These are phyloP conservation scores for Phytophthora idaei DNA, from an alignment of 352 stramenopile genomes.

Conservation along the genomic window DNA sequence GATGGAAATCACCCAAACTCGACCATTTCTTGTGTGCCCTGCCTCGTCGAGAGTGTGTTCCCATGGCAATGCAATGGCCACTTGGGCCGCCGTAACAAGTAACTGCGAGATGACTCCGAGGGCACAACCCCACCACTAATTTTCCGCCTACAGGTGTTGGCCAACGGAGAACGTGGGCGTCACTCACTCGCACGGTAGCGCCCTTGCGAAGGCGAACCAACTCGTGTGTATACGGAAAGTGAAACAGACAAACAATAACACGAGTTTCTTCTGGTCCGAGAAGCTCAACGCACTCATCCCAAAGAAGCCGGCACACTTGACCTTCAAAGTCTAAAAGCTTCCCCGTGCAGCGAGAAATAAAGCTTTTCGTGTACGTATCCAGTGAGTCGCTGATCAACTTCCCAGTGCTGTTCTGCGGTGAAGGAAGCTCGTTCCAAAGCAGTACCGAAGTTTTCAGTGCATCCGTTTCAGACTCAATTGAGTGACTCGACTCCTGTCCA, in stretches of 20 bases:
- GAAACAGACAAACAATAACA: conserved; percentile 46
- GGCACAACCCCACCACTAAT: conserved; percentile 46
- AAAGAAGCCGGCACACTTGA: conserved; percentile 36
- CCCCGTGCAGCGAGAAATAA: conserved; percentile 18
- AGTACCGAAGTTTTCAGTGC: conserved; percentile 32
- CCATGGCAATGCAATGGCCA: conserved; percentile 20
- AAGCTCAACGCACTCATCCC: conserved; percentile 55
- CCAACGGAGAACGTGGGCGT: conserved; percentile 42
- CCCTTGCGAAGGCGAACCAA: conserved; percentile 40
- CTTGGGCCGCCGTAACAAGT: conserved; percentile 12
- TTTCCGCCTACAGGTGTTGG: conserved; percentile 32
- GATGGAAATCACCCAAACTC: conserved; percentile 34
- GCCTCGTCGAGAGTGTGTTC: conserved; percentile 14
- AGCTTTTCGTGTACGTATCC: conserved; percentile 9
- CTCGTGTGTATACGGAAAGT: conserved; percentile 40
- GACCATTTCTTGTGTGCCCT: conserved; percentile 35
- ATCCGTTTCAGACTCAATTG: neutral
- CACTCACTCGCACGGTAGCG: conserved; percentile 23
- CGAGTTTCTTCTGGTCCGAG: conserved; percentile 15
- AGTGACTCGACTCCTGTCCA: neutral
- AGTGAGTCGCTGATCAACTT: conserved; percentile 16
- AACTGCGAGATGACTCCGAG: conserved; percentile 41
- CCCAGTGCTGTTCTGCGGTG: neutral
- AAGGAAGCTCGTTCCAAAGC: conserved; percentile 24
- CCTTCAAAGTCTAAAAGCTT: conserved; percentile 43